Evolutionary conservation across 805 yeast genomes (phyloP).

Genomic region (Candida tallmaniae): DNA sequence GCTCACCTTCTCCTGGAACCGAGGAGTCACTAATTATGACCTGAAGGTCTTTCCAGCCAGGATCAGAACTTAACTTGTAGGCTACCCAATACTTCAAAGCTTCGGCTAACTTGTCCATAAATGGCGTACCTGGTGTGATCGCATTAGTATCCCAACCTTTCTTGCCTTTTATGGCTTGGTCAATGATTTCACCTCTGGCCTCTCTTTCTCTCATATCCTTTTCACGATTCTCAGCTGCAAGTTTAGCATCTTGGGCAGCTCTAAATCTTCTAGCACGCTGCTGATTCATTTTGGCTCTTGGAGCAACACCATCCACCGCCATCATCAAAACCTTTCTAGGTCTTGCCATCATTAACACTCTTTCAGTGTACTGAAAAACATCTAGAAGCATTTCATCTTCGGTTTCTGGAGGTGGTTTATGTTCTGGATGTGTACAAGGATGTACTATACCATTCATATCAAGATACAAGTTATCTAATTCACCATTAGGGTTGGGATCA

Average conservation of each 20-base stretch:
- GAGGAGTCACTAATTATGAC: constrained; percentile 92
- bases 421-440: constrained; percentile 98
- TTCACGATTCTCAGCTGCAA: constrained; percentile 69
- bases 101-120: constrained; percentile 84
- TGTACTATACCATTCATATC: constrained; percentile 99
- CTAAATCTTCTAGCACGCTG: constrained; percentile 92
- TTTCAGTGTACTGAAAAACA: constrained; percentile 85
- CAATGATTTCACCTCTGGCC: constrained; percentile 68
- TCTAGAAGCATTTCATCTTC: constrained; percentile 97
- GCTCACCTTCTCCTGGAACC: constrained; percentile 99
- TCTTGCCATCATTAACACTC: constrained; percentile 89
- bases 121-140: constrained; percentile 98
- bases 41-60: constrained; percentile 89
- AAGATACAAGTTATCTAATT: constrained; percentile 84
- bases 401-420: constrained; percentile 90
- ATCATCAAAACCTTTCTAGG: constrained; percentile 90
- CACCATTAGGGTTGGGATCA: constrained; percentile 91
- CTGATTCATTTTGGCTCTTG: constrained; percentile 97
- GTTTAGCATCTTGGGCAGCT: constrained; percentile 82
- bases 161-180: constrained; percentile 66
- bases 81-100: constrained; percentile 90
- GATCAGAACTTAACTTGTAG: constrained; percentile 79
- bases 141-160: constrained; percentile 94
- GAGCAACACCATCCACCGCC: constrained; percentile 99
- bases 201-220: constrained; percentile 56